Evolutionary conservation across 352 stramenopile species (phyloP).

Genomic region (Paralagenidium karlingii): DNA sequence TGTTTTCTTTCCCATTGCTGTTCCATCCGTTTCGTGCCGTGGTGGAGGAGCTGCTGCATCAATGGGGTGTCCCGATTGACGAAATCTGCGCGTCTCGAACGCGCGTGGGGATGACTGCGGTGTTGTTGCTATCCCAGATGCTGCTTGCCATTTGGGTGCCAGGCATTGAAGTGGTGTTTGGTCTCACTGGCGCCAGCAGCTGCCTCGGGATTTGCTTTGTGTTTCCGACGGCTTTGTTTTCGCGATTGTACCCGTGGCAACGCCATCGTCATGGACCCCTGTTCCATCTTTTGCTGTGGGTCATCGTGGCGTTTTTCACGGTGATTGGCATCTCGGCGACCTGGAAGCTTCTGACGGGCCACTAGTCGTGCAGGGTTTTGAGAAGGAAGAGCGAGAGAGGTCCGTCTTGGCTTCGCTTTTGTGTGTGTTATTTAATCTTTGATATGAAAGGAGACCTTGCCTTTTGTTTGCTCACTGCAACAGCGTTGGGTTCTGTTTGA

Average conservation of each 20-base stretch:
- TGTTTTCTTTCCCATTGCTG: constrained; percentile 62
- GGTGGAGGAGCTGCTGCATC: constrained; percentile 27
- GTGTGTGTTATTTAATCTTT: too few relatives aligned
- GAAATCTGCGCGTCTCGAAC: constrained; percentile 35
- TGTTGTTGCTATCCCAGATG: constrained; percentile 42
- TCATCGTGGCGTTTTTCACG: constrained; percentile 19
- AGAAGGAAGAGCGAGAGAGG: too few relatives aligned
- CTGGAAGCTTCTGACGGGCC: too few relatives aligned
- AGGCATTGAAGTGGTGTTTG: constrained; percentile 55
- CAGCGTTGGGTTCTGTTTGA: constrained; percentile 9
- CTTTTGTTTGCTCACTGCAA: not conserved
- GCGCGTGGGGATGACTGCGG: constrained; percentile 28
- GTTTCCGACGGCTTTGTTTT: constrained; percentile 55
- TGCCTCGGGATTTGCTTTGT: constrained; percentile 65
- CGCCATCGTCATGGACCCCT: not conserved
- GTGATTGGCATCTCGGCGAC: constrained; percentile 16
- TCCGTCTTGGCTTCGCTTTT: too few relatives aligned
- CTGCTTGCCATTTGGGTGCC: constrained; percentile 39
- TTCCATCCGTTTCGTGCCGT: constrained; percentile 58
- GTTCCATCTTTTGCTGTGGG: constrained; percentile 2
- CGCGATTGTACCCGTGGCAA: constrained; percentile 42
- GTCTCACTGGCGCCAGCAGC: constrained; percentile 44
- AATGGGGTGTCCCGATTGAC: not conserved
- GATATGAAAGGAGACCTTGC: too few relatives aligned
- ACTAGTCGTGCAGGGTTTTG: too few relatives aligned